phyloP scores from a whole-genome alignment of 345 rosid species.

The Euphorbia pulcherrima region DNA sequence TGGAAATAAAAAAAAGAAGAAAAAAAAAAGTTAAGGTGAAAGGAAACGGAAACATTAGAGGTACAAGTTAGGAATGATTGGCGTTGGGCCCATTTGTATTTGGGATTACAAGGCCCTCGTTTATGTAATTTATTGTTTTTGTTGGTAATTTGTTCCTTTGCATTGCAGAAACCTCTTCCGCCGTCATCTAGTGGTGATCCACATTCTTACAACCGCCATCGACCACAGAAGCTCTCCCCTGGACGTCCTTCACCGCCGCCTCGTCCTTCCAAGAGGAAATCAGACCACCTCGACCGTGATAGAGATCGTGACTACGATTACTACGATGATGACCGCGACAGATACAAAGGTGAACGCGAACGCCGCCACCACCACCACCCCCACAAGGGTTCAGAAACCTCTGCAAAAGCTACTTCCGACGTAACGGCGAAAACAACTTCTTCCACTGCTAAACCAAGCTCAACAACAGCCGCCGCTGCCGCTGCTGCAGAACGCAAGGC shows the following conservation, averaged over 20 bases:
- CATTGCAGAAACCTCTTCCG: constrained; percentile 40
- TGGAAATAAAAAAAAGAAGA: too few relatives aligned
- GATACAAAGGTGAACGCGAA: constrained; percentile 23
- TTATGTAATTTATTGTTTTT: background rate
- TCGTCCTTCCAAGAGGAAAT: constrained; percentile 58
- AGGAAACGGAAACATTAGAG: background rate
- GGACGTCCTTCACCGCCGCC: constrained; percentile 37
- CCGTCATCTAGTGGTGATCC: constrained; percentile 30
- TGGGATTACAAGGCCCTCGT: too few relatives aligned
- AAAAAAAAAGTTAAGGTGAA: too few relatives aligned
- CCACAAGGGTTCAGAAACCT: constrained; percentile 41
- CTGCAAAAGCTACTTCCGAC: constrained; percentile 30
- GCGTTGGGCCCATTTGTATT: background rate
- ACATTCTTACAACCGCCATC: constrained; percentile 38
- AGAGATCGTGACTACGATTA: constrained; percentile 32
- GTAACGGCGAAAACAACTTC: constrained; percentile 28
- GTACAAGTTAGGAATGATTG: background rate
- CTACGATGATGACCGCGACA: constrained; percentile 32
- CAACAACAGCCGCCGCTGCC: too few relatives aligned
- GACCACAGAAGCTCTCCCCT: constrained; percentile 49
- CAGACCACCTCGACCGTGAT: constrained; percentile 42
- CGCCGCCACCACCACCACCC: constrained; percentile 22
- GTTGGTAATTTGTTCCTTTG: background rate
- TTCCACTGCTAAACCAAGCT: constrained; percentile 18
- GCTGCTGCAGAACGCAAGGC: constrained; percentile 40